Conservation (phyloP, 768 basidiomycete species). For the Lactifluus pinguis region DNA sequence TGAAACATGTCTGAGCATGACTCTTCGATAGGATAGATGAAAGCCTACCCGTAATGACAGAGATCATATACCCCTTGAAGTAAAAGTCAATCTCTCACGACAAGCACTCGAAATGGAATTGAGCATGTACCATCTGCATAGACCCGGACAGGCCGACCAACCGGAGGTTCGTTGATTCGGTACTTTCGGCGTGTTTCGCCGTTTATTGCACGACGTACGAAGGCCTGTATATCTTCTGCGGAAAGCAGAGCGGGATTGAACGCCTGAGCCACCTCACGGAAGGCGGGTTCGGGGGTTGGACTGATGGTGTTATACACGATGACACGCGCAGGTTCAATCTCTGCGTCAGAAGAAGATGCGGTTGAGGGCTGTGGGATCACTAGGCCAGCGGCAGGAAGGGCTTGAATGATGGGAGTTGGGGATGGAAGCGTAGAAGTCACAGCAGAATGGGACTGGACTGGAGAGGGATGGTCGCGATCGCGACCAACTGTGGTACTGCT, state of each 20-base stretch:
- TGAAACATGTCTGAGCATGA: conserved; percentile 27
- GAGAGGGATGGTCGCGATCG: conserved; percentile 30
- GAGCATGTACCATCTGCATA: conserved; percentile 80
- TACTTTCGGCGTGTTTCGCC: conserved; percentile 60
- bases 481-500: conserved; percentile 56
- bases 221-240: conserved; percentile 69
- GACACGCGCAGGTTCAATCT: conserved; percentile 14
- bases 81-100: not conserved
- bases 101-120: not conserved
- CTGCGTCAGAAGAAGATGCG: conserved; percentile 17
- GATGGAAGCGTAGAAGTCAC: conserved; percentile 20
- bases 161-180: conserved; percentile 80
- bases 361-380: conserved; percentile 7
- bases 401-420: conserved; percentile 3
- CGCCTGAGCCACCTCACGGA: conserved; percentile 21
- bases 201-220: conserved; percentile 66
- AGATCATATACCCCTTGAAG: conserved; percentile 87
- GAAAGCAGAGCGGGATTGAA: conserved; percentile 64
- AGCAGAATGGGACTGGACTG: conserved; percentile 22
- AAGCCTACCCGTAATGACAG: conserved; percentile 81
- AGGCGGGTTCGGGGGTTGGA: conserved; percentile 21
- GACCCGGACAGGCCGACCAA: conserved; percentile 71
- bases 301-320: not conserved
- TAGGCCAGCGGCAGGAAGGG: conserved; percentile 10
- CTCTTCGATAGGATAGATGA: not conserved